Evolutionary conservation across 2,329 filamentous ascomycete genomes (phyloP), one percentile per base, ranked within the genome.

Genomic region (Aaosphaeria arxii): DNA sequence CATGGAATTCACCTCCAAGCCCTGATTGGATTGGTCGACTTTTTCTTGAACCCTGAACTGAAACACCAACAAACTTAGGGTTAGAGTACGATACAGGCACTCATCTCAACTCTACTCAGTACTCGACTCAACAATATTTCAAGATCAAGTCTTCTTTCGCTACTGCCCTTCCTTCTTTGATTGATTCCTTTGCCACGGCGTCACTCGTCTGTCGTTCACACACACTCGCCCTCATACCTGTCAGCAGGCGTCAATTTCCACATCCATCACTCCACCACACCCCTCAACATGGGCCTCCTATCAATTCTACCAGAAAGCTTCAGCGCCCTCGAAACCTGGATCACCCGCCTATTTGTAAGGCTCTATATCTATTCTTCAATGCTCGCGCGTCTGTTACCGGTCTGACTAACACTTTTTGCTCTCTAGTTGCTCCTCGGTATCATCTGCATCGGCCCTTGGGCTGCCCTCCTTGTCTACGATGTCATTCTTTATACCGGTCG

Each of bases 271-370:
- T 36, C 33, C 33, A n/a, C 33, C 33, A 9, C 33, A n/a, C 4
- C 30, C 30, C 11, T 46, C 43, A 54, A 46, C 43, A 87, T 87
- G 85, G 78, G 79, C 40, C 79, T 81, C 74, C 82, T 84, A 54
- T 87, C 84, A 2, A 78, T 88, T 49, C 77, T 88, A 32, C 85
- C 85, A 1, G 72, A 77, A 13, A 73, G 77, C 48, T 73, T 86
- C 46, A 77, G 73, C 39, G 72, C 74, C 36, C 64, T 86, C 45
- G 85, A 88, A 64, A 78, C 75, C 44, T 87, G 83, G 83, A 72
- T 82, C 48, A 78, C 79, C 41, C 76, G 82, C 7, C 62, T 82
- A 40, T 87, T 86, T 64, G 84, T 87, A 74, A 61, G 81, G 48
- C 5, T 1, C 39, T 36, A 28, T 13, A 36, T 36, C 4, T 36